These are phyloP conservation scores for Mycena latifolia DNA, from an alignment of 768 basidiomycete genomes.

Conservation along the genomic window DNA sequence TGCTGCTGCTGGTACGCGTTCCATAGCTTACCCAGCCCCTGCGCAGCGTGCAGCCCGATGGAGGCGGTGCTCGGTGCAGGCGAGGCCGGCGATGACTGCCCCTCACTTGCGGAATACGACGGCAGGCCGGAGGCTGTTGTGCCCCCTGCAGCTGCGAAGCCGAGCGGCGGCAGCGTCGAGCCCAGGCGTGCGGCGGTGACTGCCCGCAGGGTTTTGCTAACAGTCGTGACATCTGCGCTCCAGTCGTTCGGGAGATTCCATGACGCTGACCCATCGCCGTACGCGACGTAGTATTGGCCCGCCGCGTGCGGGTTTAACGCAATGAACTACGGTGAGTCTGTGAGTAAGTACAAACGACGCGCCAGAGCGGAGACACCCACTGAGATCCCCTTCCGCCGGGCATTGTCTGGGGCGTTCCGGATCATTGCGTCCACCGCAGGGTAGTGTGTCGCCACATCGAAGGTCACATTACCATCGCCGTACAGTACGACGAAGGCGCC, in stretches of 20 bases:
- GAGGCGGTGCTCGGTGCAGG: constrained; percentile 1
- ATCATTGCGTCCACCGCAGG: constrained; percentile 32
- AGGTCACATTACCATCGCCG: constrained; percentile 28
- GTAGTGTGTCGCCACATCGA: constrained; percentile 31
- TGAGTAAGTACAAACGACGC: background rate
- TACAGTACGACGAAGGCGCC: constrained; percentile 33
- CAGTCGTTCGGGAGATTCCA: constrained; percentile 35
- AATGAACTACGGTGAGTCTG: too few relatives aligned
- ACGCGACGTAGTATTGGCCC: constrained; percentile 32
- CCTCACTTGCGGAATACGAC: background rate
- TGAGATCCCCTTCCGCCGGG: constrained; percentile 32
- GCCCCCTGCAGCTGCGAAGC: constrained; percentile 1
- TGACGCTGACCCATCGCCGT: constrained; percentile 29
- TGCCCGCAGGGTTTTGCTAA: constrained; percentile 27
- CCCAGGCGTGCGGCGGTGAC: constrained; percentile 1
- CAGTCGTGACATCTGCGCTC: constrained; percentile 29
- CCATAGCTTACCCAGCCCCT: constrained; percentile 28
- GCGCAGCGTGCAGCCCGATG: constrained; percentile 21
- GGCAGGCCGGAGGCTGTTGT: background rate
- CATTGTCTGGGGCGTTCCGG: constrained; percentile 24
- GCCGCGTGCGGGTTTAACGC: constrained; percentile 33
- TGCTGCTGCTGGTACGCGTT: constrained; percentile 26
- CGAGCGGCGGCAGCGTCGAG: background rate
- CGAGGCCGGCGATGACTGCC: background rate
- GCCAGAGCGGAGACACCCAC: constrained; percentile 1